Conservation (phyloP, 2,329 filamentous ascomycete species). For the Graphium sp. region DNA sequence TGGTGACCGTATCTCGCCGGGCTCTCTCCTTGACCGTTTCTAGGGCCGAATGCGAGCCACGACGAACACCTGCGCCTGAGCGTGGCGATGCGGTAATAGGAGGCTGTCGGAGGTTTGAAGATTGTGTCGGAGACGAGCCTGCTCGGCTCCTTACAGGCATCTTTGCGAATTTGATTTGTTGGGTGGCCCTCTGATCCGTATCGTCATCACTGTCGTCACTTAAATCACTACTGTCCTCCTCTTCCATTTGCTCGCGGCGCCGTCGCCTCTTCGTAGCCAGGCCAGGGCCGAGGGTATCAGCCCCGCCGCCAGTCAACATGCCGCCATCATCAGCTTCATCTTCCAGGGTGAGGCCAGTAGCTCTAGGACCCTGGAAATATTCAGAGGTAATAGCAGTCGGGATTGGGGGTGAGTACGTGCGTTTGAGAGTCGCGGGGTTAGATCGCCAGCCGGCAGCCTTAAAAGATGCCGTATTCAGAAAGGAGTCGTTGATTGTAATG, state of each 20-base stretch:
- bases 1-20: constrained; percentile 61
- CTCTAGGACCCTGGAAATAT: constrained; percentile 61
- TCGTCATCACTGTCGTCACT: constrained; percentile 77
- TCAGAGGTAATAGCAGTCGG: constrained; percentile 68
- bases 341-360: constrained; percentile 45
- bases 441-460: constrained; percentile 68
- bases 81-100: constrained; percentile 28
- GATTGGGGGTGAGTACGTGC: constrained; percentile 74
- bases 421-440: constrained; percentile 59
- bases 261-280: constrained; percentile 49
- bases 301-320: constrained; percentile 51
- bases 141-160: constrained; percentile 79
- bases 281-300: constrained; percentile 51
- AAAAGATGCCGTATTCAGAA: constrained; percentile 67
- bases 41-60: constrained; percentile 56
- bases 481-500: constrained; percentile 63
- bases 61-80: constrained; percentile 23
- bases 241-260: constrained; percentile 59
- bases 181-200: constrained; percentile 53
- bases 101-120: constrained; percentile 37
- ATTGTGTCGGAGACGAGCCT: constrained; percentile 73
- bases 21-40: constrained; percentile 54
- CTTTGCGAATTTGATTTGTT: constrained; percentile 91
- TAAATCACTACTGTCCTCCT: constrained; percentile 72
- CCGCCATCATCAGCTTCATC: constrained; percentile 58